Evolutionary conservation across 257 asterid species (phyloP).

Genomic region (Ajuga chamaepitys): DNA sequence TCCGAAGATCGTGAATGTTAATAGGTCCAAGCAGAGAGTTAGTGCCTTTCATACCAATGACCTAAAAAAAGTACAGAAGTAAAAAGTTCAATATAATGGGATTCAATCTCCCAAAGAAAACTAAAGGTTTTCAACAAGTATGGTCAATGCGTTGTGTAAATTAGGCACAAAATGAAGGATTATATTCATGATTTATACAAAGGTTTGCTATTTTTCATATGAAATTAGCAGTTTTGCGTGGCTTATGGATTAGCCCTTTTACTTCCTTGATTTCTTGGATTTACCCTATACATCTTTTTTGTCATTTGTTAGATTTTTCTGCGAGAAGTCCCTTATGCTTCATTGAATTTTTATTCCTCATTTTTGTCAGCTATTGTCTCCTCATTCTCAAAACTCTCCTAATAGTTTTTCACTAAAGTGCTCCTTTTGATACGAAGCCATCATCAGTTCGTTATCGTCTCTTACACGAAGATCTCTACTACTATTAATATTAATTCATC

Average conservation of each 20-base stretch:
- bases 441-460: neutral
- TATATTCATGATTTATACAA: neutral
- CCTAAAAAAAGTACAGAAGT: neutral
- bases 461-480: neutral
- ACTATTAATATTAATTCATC: neutral
- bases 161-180: neutral
- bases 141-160: neutral
- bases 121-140: neutral
- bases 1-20: neutral
- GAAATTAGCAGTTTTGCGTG: neutral
- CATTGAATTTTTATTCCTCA: neutral
- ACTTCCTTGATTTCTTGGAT: constrained; percentile 3
- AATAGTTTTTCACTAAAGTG: neutral
- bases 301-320: neutral
- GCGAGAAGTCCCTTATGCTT: no score
- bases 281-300: neutral
- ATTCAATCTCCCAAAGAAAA: neutral
- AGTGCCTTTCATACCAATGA: neutral
- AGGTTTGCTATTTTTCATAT: neutral
- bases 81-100: neutral
- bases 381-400: neutral
- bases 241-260: neutral
- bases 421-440: neutral
- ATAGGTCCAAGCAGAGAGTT: neutral
- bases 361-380: neutral